Base-by-base conservation (phyloP, 2,329 filamentous ascomycete species). In the Beauveria pseudobassiana region DNA sequence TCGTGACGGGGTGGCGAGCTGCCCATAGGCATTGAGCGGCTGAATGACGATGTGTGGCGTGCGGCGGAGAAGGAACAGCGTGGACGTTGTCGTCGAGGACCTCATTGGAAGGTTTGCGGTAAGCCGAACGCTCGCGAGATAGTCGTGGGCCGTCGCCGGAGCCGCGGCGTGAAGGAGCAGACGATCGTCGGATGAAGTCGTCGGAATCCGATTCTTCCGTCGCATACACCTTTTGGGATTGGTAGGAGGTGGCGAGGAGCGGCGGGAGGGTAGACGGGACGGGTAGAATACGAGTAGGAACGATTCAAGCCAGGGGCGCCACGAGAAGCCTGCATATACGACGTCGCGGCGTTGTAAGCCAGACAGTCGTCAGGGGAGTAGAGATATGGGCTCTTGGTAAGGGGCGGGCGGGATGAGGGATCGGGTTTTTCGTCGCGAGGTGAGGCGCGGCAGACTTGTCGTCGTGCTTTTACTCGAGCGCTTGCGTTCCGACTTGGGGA, bases 401-500 rank as follows among this genome's bases (percentile, higher is more conserved):
- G 9, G 16, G 60, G 60, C 12, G 61, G 61, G n/a, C 30, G 66
- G 55, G 18, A 61, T 55, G 45, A 64, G 60, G 46, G 53, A 51
- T 16, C n/a, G 38, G 40, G 49, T 20, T 49, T 49, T 5, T 61
- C 59, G 9, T 62, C 60, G 28, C 54, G 55, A 3, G 65, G 63
- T 40, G 52, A 62, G 43, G 54, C 3, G 28, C 61, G 61, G 46
- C 57, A 5, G 18, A 55, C 16, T 58, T 63, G 3, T 66, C 64
- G 14, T 77, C 74, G 62, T 75, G 69, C 66, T 75, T 76, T 73
- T 76, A 66, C 70, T 73, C 51, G 70, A 71, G 66, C 75, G 76
- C 67, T 77, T 77, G 69, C 75, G 74, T 48, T 75, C 72, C 0
- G 70, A 65, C 65, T 70, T 72, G 58, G 66, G 30, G 14, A 65